Conservation (phyloP, 1,284 basidiomycete genomes). For the Puccinia coronata region DNA sequence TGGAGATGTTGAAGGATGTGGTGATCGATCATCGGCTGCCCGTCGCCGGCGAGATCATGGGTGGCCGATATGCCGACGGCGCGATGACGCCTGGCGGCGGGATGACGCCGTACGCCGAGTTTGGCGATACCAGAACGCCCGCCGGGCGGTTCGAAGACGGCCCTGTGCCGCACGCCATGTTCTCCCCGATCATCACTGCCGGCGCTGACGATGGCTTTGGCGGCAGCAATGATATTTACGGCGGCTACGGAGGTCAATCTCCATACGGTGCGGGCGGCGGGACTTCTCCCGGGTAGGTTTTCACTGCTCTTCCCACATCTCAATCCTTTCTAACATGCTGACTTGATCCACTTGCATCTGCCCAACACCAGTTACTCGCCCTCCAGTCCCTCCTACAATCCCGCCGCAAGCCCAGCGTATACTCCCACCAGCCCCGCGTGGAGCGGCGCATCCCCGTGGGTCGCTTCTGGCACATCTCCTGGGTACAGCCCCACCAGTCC, state of each 20-base stretch:
- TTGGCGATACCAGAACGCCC: constrained; percentile 55
- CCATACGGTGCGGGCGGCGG: constrained; percentile 61
- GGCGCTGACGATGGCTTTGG: constrained; percentile 76
- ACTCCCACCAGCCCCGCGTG: constrained; percentile 59
- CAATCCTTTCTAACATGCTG: constrained; percentile 22
- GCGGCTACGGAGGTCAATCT: constrained; percentile 54
- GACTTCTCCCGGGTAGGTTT: constrained; percentile 68
- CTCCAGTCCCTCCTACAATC: constrained; percentile 67
- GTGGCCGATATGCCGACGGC: constrained; percentile 72
- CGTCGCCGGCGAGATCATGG: constrained; percentile 64
- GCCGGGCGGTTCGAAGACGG: constrained; percentile 47
- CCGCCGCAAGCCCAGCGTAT: constrained; percentile 50
- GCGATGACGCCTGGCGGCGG: constrained; percentile 81
- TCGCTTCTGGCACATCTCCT: constrained; percentile 67
- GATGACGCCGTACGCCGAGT: constrained; percentile 82
- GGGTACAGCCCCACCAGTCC: constrained; percentile 76
- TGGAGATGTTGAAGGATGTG: constrained; percentile 98
- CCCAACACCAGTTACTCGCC: constrained; percentile 48
- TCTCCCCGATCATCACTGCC: constrained; percentile 88
- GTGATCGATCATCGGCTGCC: constrained; percentile 95
- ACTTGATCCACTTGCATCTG: constrained; percentile 51
- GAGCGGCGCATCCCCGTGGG: constrained; percentile 57
- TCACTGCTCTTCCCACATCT: constrained; percentile 70
- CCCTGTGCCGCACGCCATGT: constrained; percentile 66
- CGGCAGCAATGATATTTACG: constrained; percentile 65